Conservation (phyloP, 2,329 filamentous ascomycete genomes). For the Aureobasidium sp. region DNA sequence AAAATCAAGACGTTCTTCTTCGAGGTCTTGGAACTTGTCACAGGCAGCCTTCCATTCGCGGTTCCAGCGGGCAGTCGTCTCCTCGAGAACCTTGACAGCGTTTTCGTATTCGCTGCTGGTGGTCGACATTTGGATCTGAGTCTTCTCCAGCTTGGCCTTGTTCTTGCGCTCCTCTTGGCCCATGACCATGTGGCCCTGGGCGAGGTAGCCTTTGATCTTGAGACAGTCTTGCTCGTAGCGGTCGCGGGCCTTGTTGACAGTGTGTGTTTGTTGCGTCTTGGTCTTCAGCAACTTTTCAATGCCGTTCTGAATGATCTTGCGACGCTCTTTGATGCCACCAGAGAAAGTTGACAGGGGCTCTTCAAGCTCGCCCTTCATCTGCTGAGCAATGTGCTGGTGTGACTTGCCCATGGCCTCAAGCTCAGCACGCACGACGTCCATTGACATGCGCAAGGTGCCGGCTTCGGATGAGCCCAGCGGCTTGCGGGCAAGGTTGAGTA, state of each 20-base stretch:
- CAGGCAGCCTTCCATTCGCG: constrained; percentile 96
- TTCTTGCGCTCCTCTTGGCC: constrained; percentile 98
- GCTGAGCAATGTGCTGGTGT: constrained; percentile 78
- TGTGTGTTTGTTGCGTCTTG: constrained; percentile 84
- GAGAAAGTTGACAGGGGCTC: constrained; percentile 88
- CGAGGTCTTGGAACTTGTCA: constrained; percentile 97
- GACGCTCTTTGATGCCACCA: constrained; percentile 89
- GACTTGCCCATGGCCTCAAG: constrained; percentile 91
- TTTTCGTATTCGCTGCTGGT: constrained; percentile 91
- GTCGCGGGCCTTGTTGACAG: constrained; percentile 92
- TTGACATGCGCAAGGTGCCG: constrained; percentile 72
- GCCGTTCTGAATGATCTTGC: constrained; percentile 91
- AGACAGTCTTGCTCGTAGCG: constrained; percentile 96
- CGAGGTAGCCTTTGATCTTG: constrained; percentile 96
- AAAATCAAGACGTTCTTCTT: constrained; percentile 94
- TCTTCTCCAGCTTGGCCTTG: constrained; percentile 97
- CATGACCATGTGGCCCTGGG: constrained; percentile 99
- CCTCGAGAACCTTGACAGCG: constrained; percentile 86
- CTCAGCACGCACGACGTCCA: constrained; percentile 83
- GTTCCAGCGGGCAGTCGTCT: constrained; percentile 94
- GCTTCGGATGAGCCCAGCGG: constrained; percentile 80
- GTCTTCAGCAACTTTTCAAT: constrained; percentile 91
- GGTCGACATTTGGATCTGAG: constrained; percentile 85
- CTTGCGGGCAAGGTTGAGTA: constrained; percentile 79
- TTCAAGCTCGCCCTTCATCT: constrained; percentile 95